Percentiles rank a stretch among this genome's conserved stretches.
Conservation (phyloP, 2,329 filamentous ascomycete species). For the Penicillium sp. region DNA sequence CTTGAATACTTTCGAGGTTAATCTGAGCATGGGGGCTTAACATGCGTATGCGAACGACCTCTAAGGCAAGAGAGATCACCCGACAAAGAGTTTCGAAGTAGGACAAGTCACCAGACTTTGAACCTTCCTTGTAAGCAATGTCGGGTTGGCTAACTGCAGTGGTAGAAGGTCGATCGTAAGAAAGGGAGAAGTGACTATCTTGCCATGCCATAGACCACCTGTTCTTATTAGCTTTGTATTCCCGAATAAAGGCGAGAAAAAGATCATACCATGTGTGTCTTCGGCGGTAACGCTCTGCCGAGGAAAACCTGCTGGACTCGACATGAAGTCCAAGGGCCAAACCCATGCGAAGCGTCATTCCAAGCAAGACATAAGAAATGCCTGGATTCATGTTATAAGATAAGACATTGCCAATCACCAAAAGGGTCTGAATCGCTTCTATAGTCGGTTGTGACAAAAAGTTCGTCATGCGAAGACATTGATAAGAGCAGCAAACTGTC, state of each 20-base stretch:
- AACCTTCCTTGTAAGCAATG: slow-evolving; percentile 52
- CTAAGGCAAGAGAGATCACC: slow-evolving; percentile 55
- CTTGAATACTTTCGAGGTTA: slow-evolving; percentile 56
- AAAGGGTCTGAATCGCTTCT: slow-evolving; percentile 62
- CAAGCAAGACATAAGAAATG: slow-evolving; percentile 63
- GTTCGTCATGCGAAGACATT: slow-evolving; percentile 65
- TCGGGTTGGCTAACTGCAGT: slow-evolving; percentile 56
- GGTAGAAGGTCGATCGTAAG: slow-evolving; percentile 61
- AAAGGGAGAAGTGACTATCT: slow-evolving; percentile 64
- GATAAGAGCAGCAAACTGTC: slow-evolving; percentile 64
- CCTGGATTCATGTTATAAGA: slow-evolving; percentile 67
- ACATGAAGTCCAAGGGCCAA: slow-evolving; percentile 63
- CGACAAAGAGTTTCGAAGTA: slow-evolving; percentile 63
- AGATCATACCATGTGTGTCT: slow-evolving; percentile 46
- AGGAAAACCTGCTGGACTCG: slow-evolving; percentile 56
- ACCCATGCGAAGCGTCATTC: slow-evolving; percentile 62
- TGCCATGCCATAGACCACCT: slow-evolving; percentile 68
- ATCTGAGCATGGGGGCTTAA: slow-evolving; percentile 56
- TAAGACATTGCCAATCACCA: slow-evolving; percentile 64
- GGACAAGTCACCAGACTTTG: slow-evolving; percentile 51
- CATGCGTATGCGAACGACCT: slow-evolving; percentile 62
- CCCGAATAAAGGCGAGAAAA: neutral
- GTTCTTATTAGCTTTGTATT: neutral
- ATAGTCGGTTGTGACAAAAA: slow-evolving; percentile 64
- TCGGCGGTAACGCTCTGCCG: slow-evolving; percentile 49